Conservation (phyloP, 2,329 filamentous ascomycete species). For the Diaporthe australafricana region DNA sequence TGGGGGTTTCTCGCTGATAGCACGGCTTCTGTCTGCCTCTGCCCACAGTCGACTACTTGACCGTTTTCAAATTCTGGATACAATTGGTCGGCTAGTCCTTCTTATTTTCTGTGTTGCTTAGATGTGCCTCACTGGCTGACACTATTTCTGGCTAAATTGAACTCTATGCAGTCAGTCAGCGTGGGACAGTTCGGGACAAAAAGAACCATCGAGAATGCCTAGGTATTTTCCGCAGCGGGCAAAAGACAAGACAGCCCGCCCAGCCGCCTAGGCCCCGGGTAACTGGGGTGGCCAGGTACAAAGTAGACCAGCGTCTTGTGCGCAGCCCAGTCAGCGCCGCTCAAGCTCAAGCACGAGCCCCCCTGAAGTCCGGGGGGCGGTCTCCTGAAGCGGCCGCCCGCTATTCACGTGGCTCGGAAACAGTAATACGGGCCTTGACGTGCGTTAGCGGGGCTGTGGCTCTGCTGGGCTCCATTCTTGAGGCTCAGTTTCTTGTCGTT, state of each 20-base stretch:
- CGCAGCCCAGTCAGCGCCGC: background rate
- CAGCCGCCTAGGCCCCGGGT: background rate
- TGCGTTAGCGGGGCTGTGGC: slow-evolving; percentile 24
- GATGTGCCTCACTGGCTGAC: background rate
- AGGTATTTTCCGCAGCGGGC: background rate
- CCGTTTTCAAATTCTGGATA: background rate
- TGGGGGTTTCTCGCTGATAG: slow-evolving; percentile 7
- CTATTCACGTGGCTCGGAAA: slow-evolving; percentile 31
- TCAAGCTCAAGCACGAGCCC: slow-evolving; percentile 4
- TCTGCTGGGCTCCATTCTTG: slow-evolving; percentile 31
- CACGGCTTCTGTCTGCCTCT: background rate
- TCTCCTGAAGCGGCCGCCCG: slow-evolving; percentile 23
- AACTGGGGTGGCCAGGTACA: background rate
- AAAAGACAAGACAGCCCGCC: background rate
- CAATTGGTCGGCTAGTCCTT: background rate
- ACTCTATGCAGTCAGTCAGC: background rate
- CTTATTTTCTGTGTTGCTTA: background rate
- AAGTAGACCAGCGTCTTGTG: background rate
- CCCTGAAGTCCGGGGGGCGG: slow-evolving; percentile 12
- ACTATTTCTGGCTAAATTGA: slow-evolving; percentile 18
- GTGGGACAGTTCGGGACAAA: background rate
- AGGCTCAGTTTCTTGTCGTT: slow-evolving; percentile 31
- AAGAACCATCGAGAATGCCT: background rate
- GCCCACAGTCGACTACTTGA: slow-evolving; percentile 9
- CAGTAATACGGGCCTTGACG: slow-evolving; percentile 22